phyloP scores from a whole-genome alignment of 1,284 basidiomycete species.

The Trichosporon sp. region DNA sequence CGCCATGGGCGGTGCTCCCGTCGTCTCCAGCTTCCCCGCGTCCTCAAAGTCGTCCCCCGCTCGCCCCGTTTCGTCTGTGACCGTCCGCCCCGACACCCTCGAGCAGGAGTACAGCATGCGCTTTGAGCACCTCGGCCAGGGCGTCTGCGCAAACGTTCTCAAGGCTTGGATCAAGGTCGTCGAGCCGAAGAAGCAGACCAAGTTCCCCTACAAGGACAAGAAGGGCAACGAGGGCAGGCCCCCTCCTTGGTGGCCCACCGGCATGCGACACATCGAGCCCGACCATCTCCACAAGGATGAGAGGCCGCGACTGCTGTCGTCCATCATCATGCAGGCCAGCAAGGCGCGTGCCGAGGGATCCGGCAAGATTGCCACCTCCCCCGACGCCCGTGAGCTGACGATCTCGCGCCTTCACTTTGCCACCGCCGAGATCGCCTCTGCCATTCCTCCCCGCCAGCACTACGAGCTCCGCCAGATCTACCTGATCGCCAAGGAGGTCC shows the following conservation, averaged over 20 bases:
- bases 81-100: slow-evolving; percentile 33
- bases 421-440: slow-evolving; percentile 52
- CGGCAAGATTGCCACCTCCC: slow-evolving; percentile 12
- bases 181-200: slow-evolving; percentile 56
- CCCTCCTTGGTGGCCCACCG: slow-evolving; percentile 55
- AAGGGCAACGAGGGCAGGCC: slow-evolving; percentile 52
- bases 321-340: slow-evolving; percentile 49
- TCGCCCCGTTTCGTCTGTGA: slow-evolving; percentile 31
- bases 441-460: slow-evolving; percentile 52
- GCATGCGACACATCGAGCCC: slow-evolving; percentile 54
- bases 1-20: slow-evolving; percentile 21
- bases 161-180: slow-evolving; percentile 56
- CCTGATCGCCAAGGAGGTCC: slow-evolving; percentile 51
- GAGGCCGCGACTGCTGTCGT: slow-evolving; percentile 51
- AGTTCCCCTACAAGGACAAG: slow-evolving; percentile 57
- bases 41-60: slow-evolving; percentile 23
- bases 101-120: slow-evolving; percentile 43
- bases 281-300: slow-evolving; percentile 55
- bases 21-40: slow-evolving; percentile 18
- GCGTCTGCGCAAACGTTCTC: slow-evolving; percentile 54
- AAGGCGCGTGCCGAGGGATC: slow-evolving; percentile 24
- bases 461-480: slow-evolving; percentile 54
- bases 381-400: slow-evolving; percentile 27
- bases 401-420: slow-evolving; percentile 53
- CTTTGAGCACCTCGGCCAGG: slow-evolving; percentile 52